Conservation (phyloP, 257 asterid species). For the Solanum peruvianum region DNA sequence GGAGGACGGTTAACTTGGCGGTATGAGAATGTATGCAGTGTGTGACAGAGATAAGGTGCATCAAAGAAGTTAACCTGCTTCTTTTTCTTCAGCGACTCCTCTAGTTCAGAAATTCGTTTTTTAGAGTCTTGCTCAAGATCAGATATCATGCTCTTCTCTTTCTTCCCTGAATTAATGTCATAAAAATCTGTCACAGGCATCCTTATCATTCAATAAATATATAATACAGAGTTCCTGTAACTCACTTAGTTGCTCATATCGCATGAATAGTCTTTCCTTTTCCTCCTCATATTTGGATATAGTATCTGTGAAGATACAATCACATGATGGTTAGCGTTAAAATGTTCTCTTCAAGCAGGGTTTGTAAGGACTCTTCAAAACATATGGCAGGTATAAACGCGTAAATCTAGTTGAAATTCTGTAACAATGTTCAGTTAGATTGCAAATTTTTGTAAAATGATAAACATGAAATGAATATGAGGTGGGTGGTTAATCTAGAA, state of each 20-base stretch:
- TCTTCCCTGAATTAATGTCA: constrained; percentile 52
- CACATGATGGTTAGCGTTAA: neutral
- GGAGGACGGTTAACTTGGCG: neutral
- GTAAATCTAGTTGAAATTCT: neutral
- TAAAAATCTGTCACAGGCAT: neutral
- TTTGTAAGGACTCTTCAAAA: neutral
- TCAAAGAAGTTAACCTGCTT: constrained; percentile 47
- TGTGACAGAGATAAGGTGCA: neutral
- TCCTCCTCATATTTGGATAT: constrained; percentile 81
- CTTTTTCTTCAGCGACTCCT: constrained; percentile 93
- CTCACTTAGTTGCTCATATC: constrained; percentile 88
- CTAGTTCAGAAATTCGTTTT: constrained; percentile 62
- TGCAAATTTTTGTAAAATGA: neutral
- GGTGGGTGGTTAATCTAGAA: neutral
- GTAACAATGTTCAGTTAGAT: neutral
- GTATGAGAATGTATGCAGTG: neutral
- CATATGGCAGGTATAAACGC: neutral
- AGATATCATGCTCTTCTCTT: constrained; percentile 66
- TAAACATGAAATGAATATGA: neutral
- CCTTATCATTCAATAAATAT: neutral
- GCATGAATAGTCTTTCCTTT: constrained; percentile 46
- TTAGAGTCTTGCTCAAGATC: constrained; percentile 61
- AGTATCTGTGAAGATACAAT: constrained; percentile 35
- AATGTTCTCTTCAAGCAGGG: neutral
- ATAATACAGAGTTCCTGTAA: neutral